Evolutionary conservation across 192 early-diverging fungal genomes (phyloP), one percentile per base, ranked within the genome.

Genomic region (Helicostylum pulchrum): DNA sequence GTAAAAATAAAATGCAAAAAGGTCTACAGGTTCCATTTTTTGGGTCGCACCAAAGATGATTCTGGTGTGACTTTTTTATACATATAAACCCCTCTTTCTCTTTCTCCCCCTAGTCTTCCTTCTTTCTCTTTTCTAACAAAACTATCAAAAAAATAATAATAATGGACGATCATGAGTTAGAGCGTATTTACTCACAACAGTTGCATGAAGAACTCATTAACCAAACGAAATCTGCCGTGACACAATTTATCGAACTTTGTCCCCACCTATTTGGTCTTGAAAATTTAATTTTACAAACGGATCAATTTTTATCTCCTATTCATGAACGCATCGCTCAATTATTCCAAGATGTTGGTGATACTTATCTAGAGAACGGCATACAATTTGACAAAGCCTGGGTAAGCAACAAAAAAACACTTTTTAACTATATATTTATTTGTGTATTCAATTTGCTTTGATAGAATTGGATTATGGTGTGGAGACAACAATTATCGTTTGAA

Each of bases 391-490:
- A 68, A 57, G 50, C 61, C 8, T 73, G 71, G 71, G 66, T 73
- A 73, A n/a, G n/a, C n/a, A n/a, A n/a, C n/a, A n/a, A n/a, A n/a
- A n/a, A n/a, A n/a, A n/a, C n/a, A n/a, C n/a, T n/a, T n/a, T 26
- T 26, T 26, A 2, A 42, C 17, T 21, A 45, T 15, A 26, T 14
- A 43, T 59, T 45, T 14, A 23, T 15, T 44, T 42, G 49, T 23
- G 48, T 59, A 32, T 52, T 42, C 23, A 31, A 48, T 17, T n/a
- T 58, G n/a, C n/a, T n/a, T n/a, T n/a, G n/a, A n/a, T n/a, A 73
- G 71, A 65, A 73, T 32, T 73, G 71, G 71, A 54, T 59, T 32
- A 52, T 73, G 31, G 30, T 66, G 4, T 73, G 71, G 71, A 66
- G 71, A 57, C 71, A 73, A n/a, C 65, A 66, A 9, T 43, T 73